Conservation (phyloP, 106 monocot species). For the Acanthochlamys bracteata region DNA sequence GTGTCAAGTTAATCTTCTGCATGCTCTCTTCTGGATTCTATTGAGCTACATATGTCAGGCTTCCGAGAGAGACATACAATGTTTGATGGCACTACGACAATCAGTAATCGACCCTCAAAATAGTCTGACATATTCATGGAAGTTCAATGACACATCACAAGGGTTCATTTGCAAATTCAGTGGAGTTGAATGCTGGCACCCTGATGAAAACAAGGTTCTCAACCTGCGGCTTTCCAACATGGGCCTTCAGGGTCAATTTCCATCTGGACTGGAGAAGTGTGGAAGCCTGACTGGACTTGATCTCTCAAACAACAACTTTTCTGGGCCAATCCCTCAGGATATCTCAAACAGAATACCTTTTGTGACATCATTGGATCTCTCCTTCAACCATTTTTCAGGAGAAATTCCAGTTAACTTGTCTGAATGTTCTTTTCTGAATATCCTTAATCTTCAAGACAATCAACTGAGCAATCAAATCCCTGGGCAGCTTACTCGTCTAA, state of each 20-base stretch:
- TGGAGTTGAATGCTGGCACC: slow-evolving; percentile 96
- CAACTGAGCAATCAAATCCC: slow-evolving; percentile 56
- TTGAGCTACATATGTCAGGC: slow-evolving; percentile 25
- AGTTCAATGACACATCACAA: slow-evolving; percentile 42
- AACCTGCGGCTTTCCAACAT: slow-evolving; percentile 54
- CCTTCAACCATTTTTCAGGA: slow-evolving; percentile 59
- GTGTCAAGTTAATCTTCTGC: neutral
- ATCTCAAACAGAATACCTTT: slow-evolving; percentile 49
- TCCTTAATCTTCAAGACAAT: slow-evolving; percentile 61
- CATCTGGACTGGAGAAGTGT: slow-evolving; percentile 61
- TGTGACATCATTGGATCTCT: slow-evolving; percentile 73
- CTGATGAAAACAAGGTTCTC: slow-evolving; percentile 67
- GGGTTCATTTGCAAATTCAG: slow-evolving; percentile 63
- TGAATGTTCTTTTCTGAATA: slow-evolving; percentile 51
- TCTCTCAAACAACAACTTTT: slow-evolving; percentile 60
- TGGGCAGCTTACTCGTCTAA: slow-evolving; percentile 27
- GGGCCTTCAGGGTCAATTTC: slow-evolving; percentile 66
- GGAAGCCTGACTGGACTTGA: slow-evolving; percentile 67
- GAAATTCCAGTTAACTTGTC: slow-evolving; percentile 52
- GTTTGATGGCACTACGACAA: slow-evolving; percentile 39
- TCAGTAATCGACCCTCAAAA: slow-evolving; percentile 60
- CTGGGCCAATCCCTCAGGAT: slow-evolving; percentile 49
- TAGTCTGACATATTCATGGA: slow-evolving; percentile 33
- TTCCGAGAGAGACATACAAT: slow-evolving; percentile 46
- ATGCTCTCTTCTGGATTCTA: slow-evolving; percentile 24